A percentile compares a stretch with the other conserved stretches of the same genome.
Evolutionary conservation across 169 alveolate species (phyloP).

Genomic region (Plasmodium knowlesi): DNA sequence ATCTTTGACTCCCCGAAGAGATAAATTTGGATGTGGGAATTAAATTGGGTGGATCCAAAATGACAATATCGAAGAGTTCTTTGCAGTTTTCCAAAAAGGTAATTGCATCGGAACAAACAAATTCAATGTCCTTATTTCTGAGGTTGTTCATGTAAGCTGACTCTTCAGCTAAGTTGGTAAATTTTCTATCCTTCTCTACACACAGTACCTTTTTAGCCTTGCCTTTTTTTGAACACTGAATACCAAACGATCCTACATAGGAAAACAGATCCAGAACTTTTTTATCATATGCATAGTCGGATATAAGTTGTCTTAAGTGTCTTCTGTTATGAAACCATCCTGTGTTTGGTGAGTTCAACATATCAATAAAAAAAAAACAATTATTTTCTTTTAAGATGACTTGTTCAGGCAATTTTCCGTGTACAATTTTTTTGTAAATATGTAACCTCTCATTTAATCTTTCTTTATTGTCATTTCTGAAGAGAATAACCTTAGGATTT

Average conservation of each 20-base stretch:
- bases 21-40: slow-evolving; percentile 51
- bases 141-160: slow-evolving; percentile 42
- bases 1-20: slow-evolving; percentile 23
- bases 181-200: slow-evolving; percentile 49
- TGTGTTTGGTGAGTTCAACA: slow-evolving; percentile 55
- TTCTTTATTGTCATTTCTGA: slow-evolving; percentile 71
- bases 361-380: slow-evolving; percentile 48
- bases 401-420: slow-evolving; percentile 60
- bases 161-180: slow-evolving; percentile 55
- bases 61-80: slow-evolving; percentile 41
- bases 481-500: slow-evolving; percentile 65
- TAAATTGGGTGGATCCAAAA: slow-evolving; percentile 71
- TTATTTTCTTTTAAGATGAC: slow-evolving; percentile 56
- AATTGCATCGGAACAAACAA: slow-evolving; percentile 31
- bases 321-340: slow-evolving; percentile 72
- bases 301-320: slow-evolving; percentile 24
- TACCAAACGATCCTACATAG: slow-evolving; percentile 62
- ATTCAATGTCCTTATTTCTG: slow-evolving; percentile 15
- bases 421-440: slow-evolving; percentile 52
- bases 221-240: slow-evolving; percentile 66
- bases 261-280: slow-evolving; percentile 57
- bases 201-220: slow-evolving; percentile 60
- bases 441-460: slow-evolving; percentile 66
- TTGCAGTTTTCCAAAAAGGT: slow-evolving; percentile 39
- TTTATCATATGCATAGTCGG: slow-evolving; percentile 37